These are phyloP conservation scores for Cercospora sp. DNA, from an alignment of 2,329 filamentous ascomycete species.

Conservation along the genomic window DNA sequence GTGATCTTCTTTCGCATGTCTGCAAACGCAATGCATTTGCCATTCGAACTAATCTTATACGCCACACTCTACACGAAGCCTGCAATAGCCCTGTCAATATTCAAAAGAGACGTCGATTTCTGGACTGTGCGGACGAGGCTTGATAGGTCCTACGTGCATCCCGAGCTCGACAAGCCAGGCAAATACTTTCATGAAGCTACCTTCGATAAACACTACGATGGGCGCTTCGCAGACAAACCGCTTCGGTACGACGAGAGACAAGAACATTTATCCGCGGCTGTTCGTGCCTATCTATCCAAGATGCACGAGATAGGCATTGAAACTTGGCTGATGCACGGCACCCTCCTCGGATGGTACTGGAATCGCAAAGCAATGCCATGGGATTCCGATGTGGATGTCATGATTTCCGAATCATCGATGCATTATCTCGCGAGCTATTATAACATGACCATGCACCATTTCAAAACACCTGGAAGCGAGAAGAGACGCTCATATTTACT, in stretches of 20 bases:
- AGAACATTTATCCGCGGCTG: conserved; percentile 52
- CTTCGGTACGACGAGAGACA: conserved; percentile 52
- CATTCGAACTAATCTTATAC: conserved; percentile 7
- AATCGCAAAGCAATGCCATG: conserved; percentile 62
- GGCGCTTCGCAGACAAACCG: conserved; percentile 53
- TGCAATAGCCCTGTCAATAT: conserved; percentile 10
- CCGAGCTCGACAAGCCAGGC: conserved; percentile 42
- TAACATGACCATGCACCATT: conserved; percentile 62
- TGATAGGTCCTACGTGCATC: conserved; percentile 26
- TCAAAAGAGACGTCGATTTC: conserved; percentile 46
- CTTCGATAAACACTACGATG: conserved; percentile 60
- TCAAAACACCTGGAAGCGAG: conserved; percentile 31
- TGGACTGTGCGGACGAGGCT: conserved; percentile 47
- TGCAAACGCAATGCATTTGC: conserved; percentile 14
- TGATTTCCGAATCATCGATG: conserved; percentile 58
- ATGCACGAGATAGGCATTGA: conserved; percentile 59
- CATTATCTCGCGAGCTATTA: conserved; percentile 59
- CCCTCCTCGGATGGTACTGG: conserved; percentile 64
- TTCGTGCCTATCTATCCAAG: conserved; percentile 58
- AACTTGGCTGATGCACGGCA: conserved; percentile 66
- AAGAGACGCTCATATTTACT: conserved; percentile 50
- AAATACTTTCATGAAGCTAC: conserved; percentile 57
- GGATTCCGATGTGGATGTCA: conserved; percentile 63
- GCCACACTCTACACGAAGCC: neutral
- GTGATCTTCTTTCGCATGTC: neutral